Conservation (phyloP, 2,329 filamentous ascomycete genomes). For the Phialocephala sp. region DNA sequence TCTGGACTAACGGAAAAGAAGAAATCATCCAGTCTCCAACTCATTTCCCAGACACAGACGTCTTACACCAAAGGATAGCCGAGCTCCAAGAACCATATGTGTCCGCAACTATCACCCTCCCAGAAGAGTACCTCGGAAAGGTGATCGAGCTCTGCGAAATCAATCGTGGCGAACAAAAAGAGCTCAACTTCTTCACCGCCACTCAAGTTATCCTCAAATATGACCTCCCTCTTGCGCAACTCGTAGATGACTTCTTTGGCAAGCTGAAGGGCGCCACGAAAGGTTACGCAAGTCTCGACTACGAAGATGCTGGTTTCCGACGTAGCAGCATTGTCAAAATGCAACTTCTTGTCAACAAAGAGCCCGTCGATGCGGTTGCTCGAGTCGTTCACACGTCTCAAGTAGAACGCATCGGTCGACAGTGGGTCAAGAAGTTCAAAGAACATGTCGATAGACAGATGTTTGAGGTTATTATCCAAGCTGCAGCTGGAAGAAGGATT, state of each 20-base stretch:
- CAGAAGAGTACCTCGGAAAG: constrained; percentile 90
- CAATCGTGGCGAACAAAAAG: constrained; percentile 86
- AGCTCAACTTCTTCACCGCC: constrained; percentile 87
- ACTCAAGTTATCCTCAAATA: constrained; percentile 96
- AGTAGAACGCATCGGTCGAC: constrained; percentile 77
- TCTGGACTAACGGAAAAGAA: constrained; percentile 79
- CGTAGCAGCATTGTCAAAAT: constrained; percentile 83
- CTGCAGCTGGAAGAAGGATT: constrained; percentile 79
- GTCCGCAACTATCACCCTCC: constrained; percentile 83
- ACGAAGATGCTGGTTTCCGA: constrained; percentile 92
- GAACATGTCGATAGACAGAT: constrained; percentile 95
- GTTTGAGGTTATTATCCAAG: constrained; percentile 97
- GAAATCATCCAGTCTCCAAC: constrained; percentile 84
- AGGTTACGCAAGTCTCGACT: constrained; percentile 94
- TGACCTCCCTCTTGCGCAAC: constrained; percentile 81
- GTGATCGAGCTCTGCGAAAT: constrained; percentile 94
- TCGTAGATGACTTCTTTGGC: constrained; percentile 97
- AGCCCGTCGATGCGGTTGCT: constrained; percentile 92
- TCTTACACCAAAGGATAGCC: constrained; percentile 55
- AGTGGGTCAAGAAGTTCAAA: constrained; percentile 96
- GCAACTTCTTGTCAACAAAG: constrained; percentile 91
- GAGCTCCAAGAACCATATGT: constrained; percentile 79
- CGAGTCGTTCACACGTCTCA: constrained; percentile 86
- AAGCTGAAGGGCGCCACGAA: constrained; percentile 94
- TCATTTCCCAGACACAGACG: constrained; percentile 77